These are phyloP conservation scores for Dactylellina sp. DNA, from an alignment of 2,329 filamentous ascomycete species.

Conservation along the genomic window DNA sequence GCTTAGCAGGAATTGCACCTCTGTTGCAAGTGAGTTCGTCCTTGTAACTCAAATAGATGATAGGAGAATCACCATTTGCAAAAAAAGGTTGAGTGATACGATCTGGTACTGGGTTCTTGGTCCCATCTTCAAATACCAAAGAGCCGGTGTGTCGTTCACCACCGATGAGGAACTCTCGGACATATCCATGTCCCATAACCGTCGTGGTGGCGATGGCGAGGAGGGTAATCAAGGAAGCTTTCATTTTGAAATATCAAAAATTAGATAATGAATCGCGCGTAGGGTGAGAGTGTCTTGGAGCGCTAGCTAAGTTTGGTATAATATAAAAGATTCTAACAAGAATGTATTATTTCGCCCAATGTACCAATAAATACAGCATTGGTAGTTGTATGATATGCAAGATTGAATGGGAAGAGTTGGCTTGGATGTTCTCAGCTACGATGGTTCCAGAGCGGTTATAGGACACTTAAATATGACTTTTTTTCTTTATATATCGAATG, in stretches of 20 bases:
- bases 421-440: too few relatives aligned
- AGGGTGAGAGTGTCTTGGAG: too few relatives aligned
- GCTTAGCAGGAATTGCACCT: slow-evolving; percentile 64
- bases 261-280: too few relatives aligned
- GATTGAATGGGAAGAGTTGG: too few relatives aligned
- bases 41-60: slow-evolving; percentile 63
- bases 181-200: slow-evolving; percentile 56
- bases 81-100: slow-evolving; percentile 61
- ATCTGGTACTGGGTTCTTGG: slow-evolving; percentile 34
- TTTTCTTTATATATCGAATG: too few relatives aligned
- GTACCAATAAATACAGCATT: too few relatives aligned
- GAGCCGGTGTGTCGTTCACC: slow-evolving; percentile 53
- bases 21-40: slow-evolving; percentile 68
- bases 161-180: slow-evolving; percentile 55
- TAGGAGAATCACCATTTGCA: slow-evolving; percentile 65
- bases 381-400: too few relatives aligned
- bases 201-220: slow-evolving; percentile 47
- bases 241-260: slow-evolving; percentile 47
- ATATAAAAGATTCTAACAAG: too few relatives aligned
- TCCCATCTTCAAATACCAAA: slow-evolving; percentile 50
- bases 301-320: too few relatives aligned
- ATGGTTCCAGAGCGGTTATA: too few relatives aligned
- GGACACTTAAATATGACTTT: too few relatives aligned
- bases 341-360: too few relatives aligned
- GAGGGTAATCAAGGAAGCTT: slow-evolving; percentile 45